Evolutionary conservation across 208 protist species (phyloP), one percentile per base, ranked within the genome.

Genomic region (Naegleria gruberi): DNA sequence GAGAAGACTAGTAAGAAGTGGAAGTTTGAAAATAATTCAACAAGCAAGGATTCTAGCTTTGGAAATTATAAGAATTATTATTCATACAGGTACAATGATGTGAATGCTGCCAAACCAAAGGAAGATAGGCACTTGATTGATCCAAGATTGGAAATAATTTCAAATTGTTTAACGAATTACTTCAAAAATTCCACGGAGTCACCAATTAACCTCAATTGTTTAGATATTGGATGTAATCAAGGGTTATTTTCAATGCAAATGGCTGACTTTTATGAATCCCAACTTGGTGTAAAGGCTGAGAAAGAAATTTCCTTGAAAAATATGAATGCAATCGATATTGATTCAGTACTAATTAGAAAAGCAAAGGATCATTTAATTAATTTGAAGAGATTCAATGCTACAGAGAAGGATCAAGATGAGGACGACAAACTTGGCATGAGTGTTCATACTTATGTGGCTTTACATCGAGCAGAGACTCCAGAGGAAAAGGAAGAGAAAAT

Each of bases 201-300:
- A 37, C 2, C 30, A 37, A 37, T 37, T 5, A n/a, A 85, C 8
- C 30, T n/a, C 10, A 34, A 42, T 46, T 15, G 26, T 17, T 91
- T 94, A 34, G 93, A 94, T 81, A 91, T 94, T 45, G 93, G 93
- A 0, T 94, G 93, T 82, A 94, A 94, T 86, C 45, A 40, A n/a
- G 93, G 93, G 0, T 40, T 83, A 42, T 83, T 94, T 30, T 94
- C 93, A 19, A 91, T 90, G 42, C 47, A 46, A 86, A 87, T 94
- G 26, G 93, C 88, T 91, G 83, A n/a, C 34, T 17, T 77, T 3
- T 30, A 30, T 1, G 51, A 65, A 30, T 3, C 19, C 0, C 30
- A 10, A 65, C 30, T 65, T 30, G 15, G 19, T 23, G 51, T 19
- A 19, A 19, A 65, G 15, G 30, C 15, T 19, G 51, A 23, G 30